phyloP scores from a whole-genome alignment of 2,329 filamentous ascomycete species.

The Clarireedia monteithiana region DNA sequence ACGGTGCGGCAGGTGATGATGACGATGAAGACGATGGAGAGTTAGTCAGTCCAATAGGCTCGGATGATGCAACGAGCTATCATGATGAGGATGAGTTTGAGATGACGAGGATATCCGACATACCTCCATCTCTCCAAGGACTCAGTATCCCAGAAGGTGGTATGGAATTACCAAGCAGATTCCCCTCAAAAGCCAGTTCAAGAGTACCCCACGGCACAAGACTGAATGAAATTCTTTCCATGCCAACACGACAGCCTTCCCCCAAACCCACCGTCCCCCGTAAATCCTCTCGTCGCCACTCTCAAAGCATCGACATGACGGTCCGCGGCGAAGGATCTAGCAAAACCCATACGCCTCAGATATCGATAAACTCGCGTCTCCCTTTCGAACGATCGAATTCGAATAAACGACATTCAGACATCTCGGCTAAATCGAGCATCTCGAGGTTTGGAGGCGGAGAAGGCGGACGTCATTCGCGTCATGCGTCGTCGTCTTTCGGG shows the following conservation, averaged over 20 bases:
- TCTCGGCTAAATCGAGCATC: constrained; percentile 44
- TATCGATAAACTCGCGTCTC: constrained; percentile 30
- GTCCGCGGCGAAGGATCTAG: constrained; percentile 8
- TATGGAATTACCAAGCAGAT: constrained; percentile 48
- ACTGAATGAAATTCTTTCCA: constrained; percentile 33
- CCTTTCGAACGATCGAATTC: constrained; percentile 52
- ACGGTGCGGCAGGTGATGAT: constrained; percentile 10
- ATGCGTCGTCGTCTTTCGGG: constrained; percentile 14
- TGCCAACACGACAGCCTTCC: constrained; percentile 14
- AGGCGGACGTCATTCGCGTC: constrained; percentile 31
- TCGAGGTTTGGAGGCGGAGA: constrained; percentile 37
- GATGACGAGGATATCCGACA: constrained; percentile 37
- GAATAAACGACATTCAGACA: constrained; percentile 42
- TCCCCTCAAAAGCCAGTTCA: constrained; percentile 50
- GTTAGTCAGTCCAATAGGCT: constrained; percentile 22
- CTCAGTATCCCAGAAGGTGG: constrained; percentile 39
- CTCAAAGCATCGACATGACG: constrained; percentile 23
- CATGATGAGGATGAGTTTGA: constrained; percentile 37
- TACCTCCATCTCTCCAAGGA: constrained; percentile 50
- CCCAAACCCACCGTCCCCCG: constrained; percentile 48
- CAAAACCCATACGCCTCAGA: constrained; percentile 14
- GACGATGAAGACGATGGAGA: constrained; percentile 11
- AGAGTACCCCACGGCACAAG: constrained; percentile 17
- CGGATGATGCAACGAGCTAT: constrained; percentile 39
- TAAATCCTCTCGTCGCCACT: constrained; percentile 59